These are phyloP conservation scores for Candida broadrunensis DNA, from an alignment of 805 yeast genomes.

Conservation along the genomic window DNA sequence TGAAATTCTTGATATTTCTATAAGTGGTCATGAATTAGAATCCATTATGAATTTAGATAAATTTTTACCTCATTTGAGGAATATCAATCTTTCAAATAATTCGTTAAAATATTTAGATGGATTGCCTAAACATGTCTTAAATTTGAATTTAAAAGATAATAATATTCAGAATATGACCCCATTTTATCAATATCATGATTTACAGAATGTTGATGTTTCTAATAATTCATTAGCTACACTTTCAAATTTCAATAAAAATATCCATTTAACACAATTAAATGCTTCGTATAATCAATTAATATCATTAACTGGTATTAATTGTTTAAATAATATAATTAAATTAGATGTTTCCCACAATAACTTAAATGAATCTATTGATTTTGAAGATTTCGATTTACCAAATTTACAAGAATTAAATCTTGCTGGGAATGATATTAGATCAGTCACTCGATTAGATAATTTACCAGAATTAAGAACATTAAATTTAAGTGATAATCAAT, in stretches of 20 bases:
- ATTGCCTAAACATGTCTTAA: conserved; percentile 36
- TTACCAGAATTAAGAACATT: conserved; percentile 35
- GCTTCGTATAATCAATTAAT: conserved; percentile 34
- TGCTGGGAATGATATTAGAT: conserved; percentile 37
- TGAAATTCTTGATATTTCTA: conserved; percentile 30
- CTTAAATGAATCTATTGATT: conserved; percentile 36
- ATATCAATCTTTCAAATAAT: conserved; percentile 42
- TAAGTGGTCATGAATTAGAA: conserved; percentile 31
- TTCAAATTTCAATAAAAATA: conserved; percentile 32
- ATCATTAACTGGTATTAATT: conserved; percentile 33
- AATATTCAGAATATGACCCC: conserved; percentile 38
- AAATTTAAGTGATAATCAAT: conserved; percentile 40
- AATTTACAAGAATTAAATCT: conserved; percentile 43
- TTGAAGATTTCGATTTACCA: conserved; percentile 29
- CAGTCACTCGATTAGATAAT: conserved; percentile 32
- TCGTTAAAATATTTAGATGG: conserved; percentile 43
- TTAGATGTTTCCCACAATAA: conserved; percentile 43
- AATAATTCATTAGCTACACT: conserved; percentile 34
- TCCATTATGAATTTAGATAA: conserved; percentile 42
- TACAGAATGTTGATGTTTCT: conserved; percentile 42
- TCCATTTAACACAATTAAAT: conserved; percentile 42
- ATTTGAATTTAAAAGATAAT: conserved; percentile 38
- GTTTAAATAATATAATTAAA: conserved; percentile 35
- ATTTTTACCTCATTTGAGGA: conserved; percentile 43
- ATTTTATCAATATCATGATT: conserved; percentile 35